Evolutionary conservation across 345 rosid genomes (phyloP).

Genomic region (Salix viminalis): DNA sequence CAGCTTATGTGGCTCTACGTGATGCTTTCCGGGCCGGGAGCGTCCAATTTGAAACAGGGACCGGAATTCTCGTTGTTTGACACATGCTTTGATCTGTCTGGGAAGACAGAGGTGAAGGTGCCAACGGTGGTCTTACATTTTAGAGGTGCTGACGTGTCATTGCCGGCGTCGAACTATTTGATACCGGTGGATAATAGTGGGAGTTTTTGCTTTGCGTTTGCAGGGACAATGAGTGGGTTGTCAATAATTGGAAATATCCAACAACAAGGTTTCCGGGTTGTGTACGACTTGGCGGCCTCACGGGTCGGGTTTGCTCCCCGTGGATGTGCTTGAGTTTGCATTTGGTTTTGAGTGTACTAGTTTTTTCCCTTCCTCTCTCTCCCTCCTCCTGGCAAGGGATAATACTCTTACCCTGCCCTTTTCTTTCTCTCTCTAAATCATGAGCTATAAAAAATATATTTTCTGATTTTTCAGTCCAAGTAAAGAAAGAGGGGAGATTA

Average conservation of each 20-base stretch:
- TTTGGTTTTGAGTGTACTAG: background rate
- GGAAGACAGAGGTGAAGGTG: conserved; percentile 57
- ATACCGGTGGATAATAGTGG: conserved; percentile 74
- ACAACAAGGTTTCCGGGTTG: conserved; percentile 94
- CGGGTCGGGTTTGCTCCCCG: conserved; percentile 85
- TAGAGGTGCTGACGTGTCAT: conserved; percentile 64
- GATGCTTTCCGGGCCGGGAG: conserved; percentile 57
- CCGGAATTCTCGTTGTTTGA: conserved; percentile 63
- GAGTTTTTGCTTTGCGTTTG: conserved; percentile 90
- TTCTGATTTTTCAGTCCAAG: background rate
- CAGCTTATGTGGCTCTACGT: conserved; percentile 61
- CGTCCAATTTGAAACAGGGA: conserved; percentile 44
- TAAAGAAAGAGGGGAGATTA: background rate
- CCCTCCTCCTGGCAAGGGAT: background rate
- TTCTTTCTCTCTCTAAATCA: background rate
- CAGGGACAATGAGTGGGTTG: conserved; percentile 79
- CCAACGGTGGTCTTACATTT: conserved; percentile 73
- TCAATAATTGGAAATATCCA: conserved; percentile 91
- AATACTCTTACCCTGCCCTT: background rate
- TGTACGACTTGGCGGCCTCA: conserved; percentile 61
- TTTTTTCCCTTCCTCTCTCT: background rate
- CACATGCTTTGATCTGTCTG: conserved; percentile 76
- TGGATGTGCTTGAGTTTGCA: conserved; percentile 46
- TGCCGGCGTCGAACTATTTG: conserved; percentile 86
- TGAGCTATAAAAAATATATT: background rate